A percentile compares a stretch with the other conserved stretches of the same genome.
Conservation (phyloP, 2,329 filamentous ascomycete species). For the Zopfia rhizophila region DNA sequence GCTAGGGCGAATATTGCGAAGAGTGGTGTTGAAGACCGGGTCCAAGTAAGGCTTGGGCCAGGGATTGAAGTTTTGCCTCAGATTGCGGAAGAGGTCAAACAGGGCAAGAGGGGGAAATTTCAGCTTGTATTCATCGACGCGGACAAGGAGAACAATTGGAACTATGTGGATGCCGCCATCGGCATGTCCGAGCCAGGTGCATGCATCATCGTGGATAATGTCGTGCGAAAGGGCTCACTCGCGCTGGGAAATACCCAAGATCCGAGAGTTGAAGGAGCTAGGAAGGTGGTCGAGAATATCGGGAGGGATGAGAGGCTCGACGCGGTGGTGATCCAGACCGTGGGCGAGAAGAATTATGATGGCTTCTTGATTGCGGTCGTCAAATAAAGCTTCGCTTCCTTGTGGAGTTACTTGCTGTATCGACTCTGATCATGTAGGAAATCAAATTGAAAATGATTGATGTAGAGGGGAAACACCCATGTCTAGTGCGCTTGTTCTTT, state of each 20-base stretch:
- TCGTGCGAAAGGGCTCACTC: slow-evolving; percentile 55
- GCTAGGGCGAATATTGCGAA: slow-evolving; percentile 58
- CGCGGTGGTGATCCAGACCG: slow-evolving; percentile 57
- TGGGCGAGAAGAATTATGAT: slow-evolving; percentile 61
- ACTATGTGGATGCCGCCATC: slow-evolving; percentile 60
- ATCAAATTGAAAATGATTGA: too few relatives aligned
- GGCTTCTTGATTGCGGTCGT: slow-evolving; percentile 56
- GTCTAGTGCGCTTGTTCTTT: too few relatives aligned
- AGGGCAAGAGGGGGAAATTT: slow-evolving; percentile 54
- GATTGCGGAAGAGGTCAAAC: slow-evolving; percentile 54
- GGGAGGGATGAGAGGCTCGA: slow-evolving; percentile 57
- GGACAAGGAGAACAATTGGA: slow-evolving; percentile 61
- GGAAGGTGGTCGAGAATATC: slow-evolving; percentile 55
- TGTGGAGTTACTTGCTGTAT: too few relatives aligned
- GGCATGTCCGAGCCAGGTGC: slow-evolving; percentile 54
- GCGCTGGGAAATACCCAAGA: slow-evolving; percentile 40
- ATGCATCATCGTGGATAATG: slow-evolving; percentile 63
- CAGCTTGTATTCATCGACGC: slow-evolving; percentile 66
- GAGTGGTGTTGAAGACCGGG: slow-evolving; percentile 53
- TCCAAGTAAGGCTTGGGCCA: slow-evolving; percentile 59
- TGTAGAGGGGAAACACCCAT: too few relatives aligned
- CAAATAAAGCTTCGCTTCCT: slow-evolving; percentile 36
- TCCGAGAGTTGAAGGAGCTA: slow-evolving; percentile 43
- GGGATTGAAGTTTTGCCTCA: slow-evolving; percentile 56
- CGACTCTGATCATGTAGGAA: too few relatives aligned